Conservation (phyloP, 768 basidiomycete species). For the Mycena maculata region DNA sequence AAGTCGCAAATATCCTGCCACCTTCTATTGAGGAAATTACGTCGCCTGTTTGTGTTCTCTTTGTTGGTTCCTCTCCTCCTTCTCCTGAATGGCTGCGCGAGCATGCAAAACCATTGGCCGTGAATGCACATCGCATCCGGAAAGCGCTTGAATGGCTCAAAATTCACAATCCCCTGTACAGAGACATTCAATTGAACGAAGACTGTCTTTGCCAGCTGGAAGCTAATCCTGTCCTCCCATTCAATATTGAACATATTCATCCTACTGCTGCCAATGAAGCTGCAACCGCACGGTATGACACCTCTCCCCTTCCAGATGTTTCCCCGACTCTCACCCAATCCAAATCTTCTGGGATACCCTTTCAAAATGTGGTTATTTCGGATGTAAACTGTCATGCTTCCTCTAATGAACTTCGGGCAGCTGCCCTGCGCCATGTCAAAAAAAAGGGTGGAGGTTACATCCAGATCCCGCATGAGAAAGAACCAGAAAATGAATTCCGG, state of each 20-base stretch:
- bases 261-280: neutral
- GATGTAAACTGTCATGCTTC: constrained; percentile 38
- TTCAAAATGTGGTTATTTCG: constrained; percentile 25
- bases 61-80: constrained; percentile 14
- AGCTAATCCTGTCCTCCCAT: constrained; percentile 11
- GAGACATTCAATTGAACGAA: neutral
- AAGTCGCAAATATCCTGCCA: neutral
- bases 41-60: constrained; percentile 2
- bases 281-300: constrained; percentile 3
- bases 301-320: neutral
- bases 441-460: constrained; percentile 33
- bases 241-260: constrained; percentile 8
- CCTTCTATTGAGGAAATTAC: constrained; percentile 12
- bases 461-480: constrained; percentile 34
- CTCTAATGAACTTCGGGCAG: constrained; percentile 34
- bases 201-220: neutral
- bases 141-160: neutral
- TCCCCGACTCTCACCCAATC: neutral
- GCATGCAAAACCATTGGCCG: constrained; percentile 8
- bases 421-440: constrained; percentile 40
- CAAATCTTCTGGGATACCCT: too few relatives aligned
- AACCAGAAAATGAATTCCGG: constrained; percentile 37
- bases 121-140: constrained; percentile 1
- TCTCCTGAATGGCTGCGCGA: constrained; percentile 5
- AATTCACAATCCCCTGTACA: constrained; percentile 1